These are phyloP conservation scores for Talaromyces pinophilus DNA, from an alignment of 2,329 filamentous ascomycete genomes.

Conservation along the genomic window DNA sequence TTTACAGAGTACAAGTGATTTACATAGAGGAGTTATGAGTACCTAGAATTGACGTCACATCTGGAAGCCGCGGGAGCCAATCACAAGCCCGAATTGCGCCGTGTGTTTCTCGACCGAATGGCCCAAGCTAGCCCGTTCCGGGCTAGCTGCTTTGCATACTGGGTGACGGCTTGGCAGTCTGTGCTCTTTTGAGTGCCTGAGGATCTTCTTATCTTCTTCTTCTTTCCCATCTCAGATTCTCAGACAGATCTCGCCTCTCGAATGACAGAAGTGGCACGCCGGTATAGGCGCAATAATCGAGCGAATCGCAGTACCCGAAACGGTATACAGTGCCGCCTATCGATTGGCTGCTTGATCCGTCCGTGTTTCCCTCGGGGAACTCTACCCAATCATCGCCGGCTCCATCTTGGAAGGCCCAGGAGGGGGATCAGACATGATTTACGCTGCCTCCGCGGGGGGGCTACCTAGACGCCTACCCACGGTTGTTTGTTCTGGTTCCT, in stretches of 20 bases:
- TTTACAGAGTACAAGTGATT: not conserved
- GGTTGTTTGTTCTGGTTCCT: not conserved
- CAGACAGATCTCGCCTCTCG: not conserved
- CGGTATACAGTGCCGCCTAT: not conserved
- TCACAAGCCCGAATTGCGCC: not conserved
- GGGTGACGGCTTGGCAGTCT: not conserved
- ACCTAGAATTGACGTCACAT: constrained; percentile 14
- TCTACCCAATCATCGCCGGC: not conserved
- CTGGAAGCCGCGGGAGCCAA: constrained; percentile 3
- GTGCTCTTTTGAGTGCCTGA: not conserved
- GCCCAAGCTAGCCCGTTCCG: not conserved
- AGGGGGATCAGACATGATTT: not conserved
- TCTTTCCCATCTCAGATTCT: not conserved
- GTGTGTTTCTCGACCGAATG: too few relatives aligned
- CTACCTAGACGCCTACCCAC: not conserved
- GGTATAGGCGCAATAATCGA: not conserved
- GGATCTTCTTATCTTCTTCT: not conserved
- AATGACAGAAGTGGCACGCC: not conserved
- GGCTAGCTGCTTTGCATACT: not conserved
- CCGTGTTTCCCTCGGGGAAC: constrained; percentile 6
- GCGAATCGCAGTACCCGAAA: constrained; percentile 5
- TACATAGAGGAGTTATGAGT: too few relatives aligned
- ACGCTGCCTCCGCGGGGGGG: constrained; percentile 2
- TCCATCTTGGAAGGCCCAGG: not conserved
- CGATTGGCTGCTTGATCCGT: not conserved